Evolutionary conservation across 495 filamentous ascomycete species (phyloP).

Genomic region (Aspergillus bertholletiae): DNA sequence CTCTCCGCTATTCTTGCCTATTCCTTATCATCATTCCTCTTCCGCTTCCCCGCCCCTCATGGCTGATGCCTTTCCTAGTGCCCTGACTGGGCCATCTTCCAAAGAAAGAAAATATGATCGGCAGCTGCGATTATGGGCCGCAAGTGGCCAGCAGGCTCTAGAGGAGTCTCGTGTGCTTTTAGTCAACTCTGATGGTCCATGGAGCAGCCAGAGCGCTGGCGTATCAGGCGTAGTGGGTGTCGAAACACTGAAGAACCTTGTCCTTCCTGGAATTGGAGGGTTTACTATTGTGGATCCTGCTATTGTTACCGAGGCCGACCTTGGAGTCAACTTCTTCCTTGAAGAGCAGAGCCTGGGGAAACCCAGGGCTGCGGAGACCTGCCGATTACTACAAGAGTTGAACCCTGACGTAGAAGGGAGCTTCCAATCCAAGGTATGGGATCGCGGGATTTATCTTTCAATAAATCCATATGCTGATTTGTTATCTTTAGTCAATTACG

Average conservation of each 20-base stretch:
- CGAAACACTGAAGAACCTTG: conserved; percentile 94
- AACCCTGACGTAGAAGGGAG: conserved; percentile 90
- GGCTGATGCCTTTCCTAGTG: conserved; percentile 36
- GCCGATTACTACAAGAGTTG: conserved; percentile 74
- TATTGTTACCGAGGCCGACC: conserved; percentile 71
- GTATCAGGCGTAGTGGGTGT: conserved; percentile 80
- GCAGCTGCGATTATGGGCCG: conserved; percentile 93
- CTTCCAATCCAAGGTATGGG: conserved; percentile 43
- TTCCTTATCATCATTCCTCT: neutral
- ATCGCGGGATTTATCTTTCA: neutral
- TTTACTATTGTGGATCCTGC: conserved; percentile 89
- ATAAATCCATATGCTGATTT: conserved; percentile 8
- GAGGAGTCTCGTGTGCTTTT: conserved; percentile 87
- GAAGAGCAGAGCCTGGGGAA: conserved; percentile 74
- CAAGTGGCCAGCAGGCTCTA: conserved; percentile 82
- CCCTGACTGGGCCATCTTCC: conserved; percentile 60
- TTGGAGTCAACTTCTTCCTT: conserved; percentile 96
- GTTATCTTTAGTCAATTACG: conserved; percentile 27
- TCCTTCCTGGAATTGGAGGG: conserved; percentile 88
- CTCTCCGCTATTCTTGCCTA: neutral
- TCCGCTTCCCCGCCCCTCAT: conserved; percentile 19
- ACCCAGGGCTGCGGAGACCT: conserved; percentile 74
- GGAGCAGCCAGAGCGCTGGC: conserved; percentile 30
- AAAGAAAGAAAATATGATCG: conserved; percentile 96
- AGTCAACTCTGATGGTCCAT: conserved; percentile 63